A percentile compares a stretch with the other conserved stretches of the same genome.
Evolutionary conservation across 352 stramenopile species (phyloP).

Genomic region (Phytophthora pini): DNA sequence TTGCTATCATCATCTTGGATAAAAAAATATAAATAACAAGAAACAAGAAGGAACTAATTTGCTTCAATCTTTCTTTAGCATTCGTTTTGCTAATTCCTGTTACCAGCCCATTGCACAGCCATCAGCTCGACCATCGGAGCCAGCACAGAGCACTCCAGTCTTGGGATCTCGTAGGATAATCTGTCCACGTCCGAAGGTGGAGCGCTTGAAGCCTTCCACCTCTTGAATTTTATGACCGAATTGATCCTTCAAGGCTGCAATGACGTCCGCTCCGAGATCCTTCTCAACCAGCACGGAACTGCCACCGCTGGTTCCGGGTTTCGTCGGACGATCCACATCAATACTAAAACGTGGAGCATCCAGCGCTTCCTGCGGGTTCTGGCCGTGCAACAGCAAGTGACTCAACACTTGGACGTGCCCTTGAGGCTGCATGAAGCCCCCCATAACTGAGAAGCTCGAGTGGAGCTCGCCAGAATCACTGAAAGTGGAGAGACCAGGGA

Average conservation of each 20-base stretch:
- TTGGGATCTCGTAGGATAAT: constrained; percentile 83
- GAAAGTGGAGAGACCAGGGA: constrained; percentile 94
- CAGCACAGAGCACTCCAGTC: constrained; percentile 93
- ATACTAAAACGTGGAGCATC: constrained; percentile 96
- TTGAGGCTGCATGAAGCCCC: constrained; percentile 97
- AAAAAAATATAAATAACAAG: too few species aligned
- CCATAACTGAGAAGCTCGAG: constrained; percentile 92
- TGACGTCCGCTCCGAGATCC: constrained; percentile 67
- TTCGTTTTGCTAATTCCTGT: background rate
- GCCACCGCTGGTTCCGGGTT: constrained; percentile 49
- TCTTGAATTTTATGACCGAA: constrained; percentile 77
- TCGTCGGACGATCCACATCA: constrained; percentile 57
- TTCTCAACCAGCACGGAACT: constrained; percentile 90
- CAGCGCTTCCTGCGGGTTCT: constrained; percentile 92
- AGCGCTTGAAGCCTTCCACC: constrained; percentile 38
- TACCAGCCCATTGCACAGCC: constrained; percentile 93
- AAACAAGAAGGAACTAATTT: too few species aligned
- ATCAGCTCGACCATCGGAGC: constrained; percentile 94
- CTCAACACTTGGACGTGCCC: constrained; percentile 96
- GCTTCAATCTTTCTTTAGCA: constrained; percentile 27
- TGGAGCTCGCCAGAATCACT: constrained; percentile 88
- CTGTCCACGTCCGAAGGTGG: constrained; percentile 81
- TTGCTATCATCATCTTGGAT: constrained; percentile 26
- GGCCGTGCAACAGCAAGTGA: constrained; percentile 83
- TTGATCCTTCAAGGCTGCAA: constrained; percentile 69